Evolutionary conservation across 345 rosid genomes (phyloP).

Genomic region (Sisymbrium irio): DNA sequence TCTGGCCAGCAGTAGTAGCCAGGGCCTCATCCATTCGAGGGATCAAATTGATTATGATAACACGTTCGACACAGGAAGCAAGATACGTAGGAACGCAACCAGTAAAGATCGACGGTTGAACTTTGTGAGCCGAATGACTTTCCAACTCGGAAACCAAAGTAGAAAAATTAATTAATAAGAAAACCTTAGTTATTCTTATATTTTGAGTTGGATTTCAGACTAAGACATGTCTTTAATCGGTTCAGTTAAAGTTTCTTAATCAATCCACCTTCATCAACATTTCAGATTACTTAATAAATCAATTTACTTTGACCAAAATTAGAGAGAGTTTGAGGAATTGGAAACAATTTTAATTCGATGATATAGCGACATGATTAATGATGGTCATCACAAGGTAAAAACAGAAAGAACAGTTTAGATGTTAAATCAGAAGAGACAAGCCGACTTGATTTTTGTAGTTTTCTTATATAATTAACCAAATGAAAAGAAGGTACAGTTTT

Average conservation of each 20-base stretch:
- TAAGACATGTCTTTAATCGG: background rate
- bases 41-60: no score
- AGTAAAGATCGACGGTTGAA: no score
- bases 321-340: background rate
- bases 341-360: background rate
- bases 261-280: background rate
- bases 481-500: background rate
- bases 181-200: background rate
- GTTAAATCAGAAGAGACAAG: slow-evolving; percentile 19
- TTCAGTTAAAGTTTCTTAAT: background rate
- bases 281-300: background rate
- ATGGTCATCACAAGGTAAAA: background rate
- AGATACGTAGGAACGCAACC: no score
- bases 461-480: background rate
- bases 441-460: background rate
- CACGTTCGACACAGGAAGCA: no score
- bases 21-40: no score
- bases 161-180: background rate
- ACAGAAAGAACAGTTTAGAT: background rate
- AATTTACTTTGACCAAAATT: background rate
- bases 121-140: no score
- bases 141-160: background rate
- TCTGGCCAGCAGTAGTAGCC: background rate
- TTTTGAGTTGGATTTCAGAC: background rate
- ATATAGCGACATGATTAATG: background rate